Evolutionary conservation across 2,329 filamentous ascomycete genomes (phyloP), one percentile per base, ranked within the genome.

Genomic region (Cladosporium sp.): DNA sequence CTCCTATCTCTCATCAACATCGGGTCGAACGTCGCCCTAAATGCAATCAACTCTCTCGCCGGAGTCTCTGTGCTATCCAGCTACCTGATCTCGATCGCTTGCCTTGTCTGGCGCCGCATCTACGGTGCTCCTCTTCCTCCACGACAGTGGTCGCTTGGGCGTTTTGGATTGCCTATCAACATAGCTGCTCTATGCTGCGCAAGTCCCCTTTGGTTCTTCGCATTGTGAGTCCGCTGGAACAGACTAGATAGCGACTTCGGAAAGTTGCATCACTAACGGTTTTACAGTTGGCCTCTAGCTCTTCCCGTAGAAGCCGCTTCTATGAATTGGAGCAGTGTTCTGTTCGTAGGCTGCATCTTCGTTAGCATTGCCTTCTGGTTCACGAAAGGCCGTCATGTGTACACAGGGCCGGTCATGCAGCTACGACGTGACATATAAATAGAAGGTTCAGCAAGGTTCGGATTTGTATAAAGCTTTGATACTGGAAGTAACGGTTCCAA

Each of bases 251-350:
- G 69, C 39, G 70, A n/a, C n/a, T n/a, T n/a, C 25, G 23, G 7
- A 25, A 30, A 32, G 6, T 32, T 2, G 34, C 48, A 3, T 13
- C 36, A 13, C 34, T 53, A 16, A 63, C 36, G 2, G 8, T 16
- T 4, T 56, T 3, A 18, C 60, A 28, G 58, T 63, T 63, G 67
- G 67, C 68, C 68, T 10, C 58, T 57, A 28, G 61, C 63, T n/a
- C 57, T 63, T 43, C 70, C 75, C 1, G 78, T 81, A 1, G 68
- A 66, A 3, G 68, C 76, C 2, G 69, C 71, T 28, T 77, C 73
- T 0, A 82, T 85, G 76, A 85, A 85, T 70, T 85, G 81, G 81
- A 80, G 79, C 43, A 73, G 77, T 14, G 75, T 82, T 16, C 79
- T 84, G 59, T 82, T 82, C 58, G 69, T 64, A 3, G 69, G 68